Conservation (phyloP, 805 yeast genomes). For the Priceomyces haplophilus region DNA sequence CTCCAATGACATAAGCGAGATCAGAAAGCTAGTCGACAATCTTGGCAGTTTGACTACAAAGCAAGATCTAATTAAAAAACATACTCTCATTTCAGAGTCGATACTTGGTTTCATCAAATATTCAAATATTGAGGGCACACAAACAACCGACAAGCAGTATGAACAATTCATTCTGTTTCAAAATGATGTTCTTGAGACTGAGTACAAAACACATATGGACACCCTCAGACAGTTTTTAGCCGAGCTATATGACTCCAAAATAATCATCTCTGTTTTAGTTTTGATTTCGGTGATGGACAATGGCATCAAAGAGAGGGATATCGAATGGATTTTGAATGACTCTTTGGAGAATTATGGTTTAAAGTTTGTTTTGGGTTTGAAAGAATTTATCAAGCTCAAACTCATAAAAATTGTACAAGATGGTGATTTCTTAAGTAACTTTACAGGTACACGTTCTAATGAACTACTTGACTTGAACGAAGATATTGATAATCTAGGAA, state of each 20-base stretch:
- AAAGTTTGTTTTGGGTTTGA: constrained; percentile 44
- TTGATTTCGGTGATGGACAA: constrained; percentile 60
- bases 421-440: constrained; percentile 22
- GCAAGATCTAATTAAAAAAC: constrained; percentile 68
- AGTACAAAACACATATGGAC: constrained; percentile 31
- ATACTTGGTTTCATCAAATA: constrained; percentile 48
- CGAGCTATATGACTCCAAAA: constrained; percentile 33
- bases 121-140: constrained; percentile 9
- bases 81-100: constrained; percentile 70
- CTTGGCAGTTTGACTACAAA: constrained; percentile 62
- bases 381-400: constrained; percentile 47
- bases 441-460: constrained; percentile 12
- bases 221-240: constrained; percentile 37
- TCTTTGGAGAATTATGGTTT: constrained; percentile 66
- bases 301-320: constrained; percentile 68
- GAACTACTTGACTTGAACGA: constrained; percentile 6
- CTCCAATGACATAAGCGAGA: constrained; percentile 39
- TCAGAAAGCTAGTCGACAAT: constrained; percentile 68
- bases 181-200: constrained; percentile 59
- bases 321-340: constrained; percentile 50
- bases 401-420: constrained; percentile 37
- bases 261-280: constrained; percentile 52
- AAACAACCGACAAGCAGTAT: constrained; percentile 22
- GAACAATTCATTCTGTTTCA: constrained; percentile 56
- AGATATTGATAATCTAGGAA: constrained; percentile 24